phyloP scores from a whole-genome alignment of 2,329 filamentous ascomycete species.

The Cryphonectria parasitica region DNA sequence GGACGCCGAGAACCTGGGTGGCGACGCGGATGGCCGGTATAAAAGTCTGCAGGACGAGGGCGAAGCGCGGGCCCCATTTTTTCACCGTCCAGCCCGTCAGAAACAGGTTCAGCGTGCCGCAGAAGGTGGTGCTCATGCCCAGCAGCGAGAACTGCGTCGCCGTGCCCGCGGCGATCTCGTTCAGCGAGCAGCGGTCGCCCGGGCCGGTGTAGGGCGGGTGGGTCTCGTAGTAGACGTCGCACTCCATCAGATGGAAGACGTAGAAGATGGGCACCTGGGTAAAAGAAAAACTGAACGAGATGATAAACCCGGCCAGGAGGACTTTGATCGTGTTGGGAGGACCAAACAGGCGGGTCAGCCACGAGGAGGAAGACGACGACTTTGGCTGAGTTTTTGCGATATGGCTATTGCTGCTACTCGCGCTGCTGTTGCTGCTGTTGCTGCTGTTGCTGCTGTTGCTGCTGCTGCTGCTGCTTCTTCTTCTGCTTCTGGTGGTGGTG shows the following conservation, averaged over 20 bases:
- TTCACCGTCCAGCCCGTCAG: constrained; percentile 70
- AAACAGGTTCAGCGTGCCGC: constrained; percentile 66
- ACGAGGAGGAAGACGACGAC: constrained; percentile 11
- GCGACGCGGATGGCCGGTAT: constrained; percentile 66
- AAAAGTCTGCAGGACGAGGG: constrained; percentile 65
- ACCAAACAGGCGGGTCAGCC: constrained; percentile 27
- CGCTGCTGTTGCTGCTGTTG: background rate
- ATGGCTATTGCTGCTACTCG: background rate
- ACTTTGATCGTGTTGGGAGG: constrained; percentile 28
- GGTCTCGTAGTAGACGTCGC: constrained; percentile 67
- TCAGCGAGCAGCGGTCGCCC: constrained; percentile 60
- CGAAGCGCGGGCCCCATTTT: constrained; percentile 63
- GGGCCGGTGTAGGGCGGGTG: constrained; percentile 54
- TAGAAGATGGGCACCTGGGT: constrained; percentile 51
- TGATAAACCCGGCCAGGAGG: constrained; percentile 30
- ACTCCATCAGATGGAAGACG: constrained; percentile 73
- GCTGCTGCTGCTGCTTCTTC: constrained; percentile 2
- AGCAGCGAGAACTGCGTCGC: constrained; percentile 67
- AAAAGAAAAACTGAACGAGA: constrained; percentile 27
- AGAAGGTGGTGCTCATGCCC: constrained; percentile 69
- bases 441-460: background rate
- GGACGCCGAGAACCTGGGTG: constrained; percentile 67
- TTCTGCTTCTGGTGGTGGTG: background rate
- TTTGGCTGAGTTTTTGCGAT: constrained; percentile 10
- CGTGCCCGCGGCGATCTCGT: constrained; percentile 67